Conservation (phyloP, 2,329 filamentous ascomycete genomes). For the Aspergillus felis region DNA sequence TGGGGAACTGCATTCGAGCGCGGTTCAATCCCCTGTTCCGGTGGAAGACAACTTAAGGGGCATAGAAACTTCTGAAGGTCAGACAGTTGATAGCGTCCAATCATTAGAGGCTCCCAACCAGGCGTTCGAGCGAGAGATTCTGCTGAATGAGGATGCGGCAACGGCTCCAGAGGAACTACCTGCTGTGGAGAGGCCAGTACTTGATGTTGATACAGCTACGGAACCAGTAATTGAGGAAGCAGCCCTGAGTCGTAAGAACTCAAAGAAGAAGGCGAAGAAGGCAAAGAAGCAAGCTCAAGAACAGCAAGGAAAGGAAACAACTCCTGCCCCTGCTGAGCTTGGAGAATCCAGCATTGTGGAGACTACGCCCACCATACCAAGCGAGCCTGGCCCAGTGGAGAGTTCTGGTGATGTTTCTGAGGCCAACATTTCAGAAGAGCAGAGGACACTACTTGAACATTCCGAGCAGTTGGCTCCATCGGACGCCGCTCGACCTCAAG, state of each 20-base stretch:
- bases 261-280: constrained; percentile 22
- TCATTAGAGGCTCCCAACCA: constrained; percentile 2
- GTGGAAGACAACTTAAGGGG: not conserved
- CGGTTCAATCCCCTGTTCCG: not conserved
- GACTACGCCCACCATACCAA: not conserved
- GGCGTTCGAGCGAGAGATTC: not conserved
- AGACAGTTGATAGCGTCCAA: not conserved
- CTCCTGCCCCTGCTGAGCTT: not conserved
- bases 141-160: not conserved
- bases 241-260: constrained; percentile 11
- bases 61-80: not conserved
- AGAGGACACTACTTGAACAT: not conserved
- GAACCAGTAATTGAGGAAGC: constrained; percentile 1
- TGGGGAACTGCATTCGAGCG: not conserved
- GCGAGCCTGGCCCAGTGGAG: not conserved
- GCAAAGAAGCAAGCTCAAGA: constrained; percentile 14
- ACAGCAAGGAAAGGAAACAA: not conserved
- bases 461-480: constrained; percentile 2
- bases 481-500: constrained; percentile 1
- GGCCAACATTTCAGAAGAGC: not conserved
- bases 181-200: not conserved
- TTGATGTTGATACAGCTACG: not conserved
- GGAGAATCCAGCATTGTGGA: not conserved
- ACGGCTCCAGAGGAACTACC: not conserved
- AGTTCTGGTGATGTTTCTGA: not conserved